Conservation (phyloP, 768 basidiomycete species). For the Dioszegia aurantiaca region DNA sequence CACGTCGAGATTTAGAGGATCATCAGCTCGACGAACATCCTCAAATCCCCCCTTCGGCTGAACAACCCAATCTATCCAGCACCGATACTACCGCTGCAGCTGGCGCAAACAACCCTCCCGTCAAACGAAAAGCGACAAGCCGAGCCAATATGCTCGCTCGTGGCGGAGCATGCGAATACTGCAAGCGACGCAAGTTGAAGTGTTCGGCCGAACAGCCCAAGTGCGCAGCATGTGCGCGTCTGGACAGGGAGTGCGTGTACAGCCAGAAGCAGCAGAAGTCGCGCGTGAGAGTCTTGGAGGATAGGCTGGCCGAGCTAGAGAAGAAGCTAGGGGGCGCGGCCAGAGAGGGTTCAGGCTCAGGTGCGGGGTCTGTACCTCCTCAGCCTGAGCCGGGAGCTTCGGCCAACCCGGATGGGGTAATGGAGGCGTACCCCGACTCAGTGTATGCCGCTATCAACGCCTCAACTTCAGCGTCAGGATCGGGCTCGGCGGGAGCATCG, state of each 20-base stretch:
- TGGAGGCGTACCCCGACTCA: too few relatives aligned
- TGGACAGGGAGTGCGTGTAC: slow-evolving; percentile 35
- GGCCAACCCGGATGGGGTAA: too few relatives aligned
- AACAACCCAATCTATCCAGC: neutral
- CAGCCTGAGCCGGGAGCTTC: too few relatives aligned
- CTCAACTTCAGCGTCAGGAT: too few relatives aligned
- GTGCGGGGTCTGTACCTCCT: too few relatives aligned
- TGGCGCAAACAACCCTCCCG: neutral
- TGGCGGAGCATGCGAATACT: slow-evolving; percentile 47
- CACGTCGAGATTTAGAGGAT: neutral
- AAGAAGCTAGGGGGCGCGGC: slow-evolving; percentile 21
- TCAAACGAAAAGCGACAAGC: slow-evolving; percentile 38
- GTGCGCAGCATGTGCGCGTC: slow-evolving; percentile 29
- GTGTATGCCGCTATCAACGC: too few relatives aligned
- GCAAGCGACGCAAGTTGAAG: slow-evolving; percentile 41
- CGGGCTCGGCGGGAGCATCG: too few relatives aligned
- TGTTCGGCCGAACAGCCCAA: slow-evolving; percentile 39
- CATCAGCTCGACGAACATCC: neutral
- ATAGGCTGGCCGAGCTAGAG: slow-evolving; percentile 41
- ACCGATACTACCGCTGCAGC: too few relatives aligned
- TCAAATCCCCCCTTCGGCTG: neutral
- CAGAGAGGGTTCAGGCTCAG: neutral
- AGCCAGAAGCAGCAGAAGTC: slow-evolving; percentile 42
- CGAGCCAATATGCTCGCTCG: slow-evolving; percentile 45
- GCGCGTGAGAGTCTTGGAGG: slow-evolving; percentile 37